Base-by-base conservation (phyloP, 139 green algal species). In the Micractinium conductrix region DNA sequence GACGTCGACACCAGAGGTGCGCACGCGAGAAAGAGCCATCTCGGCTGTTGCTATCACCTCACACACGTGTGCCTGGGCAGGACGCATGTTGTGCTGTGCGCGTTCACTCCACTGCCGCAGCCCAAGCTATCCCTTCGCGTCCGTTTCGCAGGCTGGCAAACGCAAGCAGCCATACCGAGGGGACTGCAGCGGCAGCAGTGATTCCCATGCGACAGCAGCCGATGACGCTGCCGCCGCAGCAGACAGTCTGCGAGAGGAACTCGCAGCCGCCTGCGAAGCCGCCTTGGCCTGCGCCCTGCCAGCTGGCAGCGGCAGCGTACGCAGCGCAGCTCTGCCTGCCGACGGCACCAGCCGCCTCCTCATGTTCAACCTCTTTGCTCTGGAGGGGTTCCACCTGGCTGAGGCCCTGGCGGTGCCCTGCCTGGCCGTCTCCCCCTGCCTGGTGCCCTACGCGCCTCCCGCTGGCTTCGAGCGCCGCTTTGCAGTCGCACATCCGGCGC, bases 301-400 rank as follows among this genome's bases (percentile, higher is more conserved):
- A 8, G 12, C 55, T 58, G 38, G 4, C 45, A 37, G 8, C n/a
- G 14, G 12, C 60, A 17, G 42, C 24, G n/a, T n/a, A n/a, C n/a
- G n/a, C n/a, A n/a, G n/a, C n/a, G n/a, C n/a, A n/a, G n/a, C n/a
- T n/a, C n/a, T n/a, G n/a, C n/a, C n/a, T n/a, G n/a, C n/a, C n/a
- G n/a, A n/a, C n/a, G n/a, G n/a, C n/a, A n/a, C n/a, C n/a, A n/a
- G n/a, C n/a, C 78, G 79, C 43, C 65, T 90, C 7, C 43, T 92
- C 30, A 45, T 92, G 9, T 91, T 92, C 83, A 94, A 93, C 63
- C 83, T 94, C 44, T 94, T 94, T 80, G 75, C 88, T 0, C 79
- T 93, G 44, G 91, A 95, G 73, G 91, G 76, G 33, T 94, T 89
- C 70, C 86, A 91, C 84, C 89, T 94, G 4, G 90, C 91, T 5